phyloP scores from a whole-genome alignment of 108 stramenopile species.

The Schizochytrium sp. region DNA sequence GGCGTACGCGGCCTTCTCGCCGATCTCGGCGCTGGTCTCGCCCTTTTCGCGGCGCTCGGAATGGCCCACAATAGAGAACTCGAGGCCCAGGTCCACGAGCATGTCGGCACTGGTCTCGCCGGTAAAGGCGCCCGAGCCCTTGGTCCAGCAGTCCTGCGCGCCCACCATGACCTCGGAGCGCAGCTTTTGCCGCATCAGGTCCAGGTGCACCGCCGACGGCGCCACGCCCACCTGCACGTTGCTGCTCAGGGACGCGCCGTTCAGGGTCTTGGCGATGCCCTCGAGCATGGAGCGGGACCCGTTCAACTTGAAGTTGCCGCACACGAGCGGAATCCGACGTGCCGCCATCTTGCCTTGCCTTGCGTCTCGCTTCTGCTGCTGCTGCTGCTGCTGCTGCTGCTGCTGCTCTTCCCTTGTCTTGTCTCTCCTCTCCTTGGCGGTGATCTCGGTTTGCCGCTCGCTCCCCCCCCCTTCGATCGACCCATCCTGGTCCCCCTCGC shows the following conservation, averaged over 20 bases:
- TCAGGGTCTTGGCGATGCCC: constrained; percentile 36
- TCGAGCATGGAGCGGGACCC: neutral
- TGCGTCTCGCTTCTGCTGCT: neutral
- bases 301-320: constrained; percentile 14
- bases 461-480: neutral
- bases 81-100: constrained; percentile 85
- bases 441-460: neutral
- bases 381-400: neutral
- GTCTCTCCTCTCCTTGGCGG: neutral
- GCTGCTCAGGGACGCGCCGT: constrained; percentile 36
- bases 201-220: constrained; percentile 80
- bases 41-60: constrained; percentile 93
- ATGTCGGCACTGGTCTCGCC: constrained; percentile 95
- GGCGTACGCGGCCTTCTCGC: constrained; percentile 86
- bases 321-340: neutral
- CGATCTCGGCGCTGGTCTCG: constrained; percentile 77
- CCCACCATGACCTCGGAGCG: constrained; percentile 79
- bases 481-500: neutral
- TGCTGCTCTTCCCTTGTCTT: neutral
- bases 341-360: neutral
- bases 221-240: constrained; percentile 82
- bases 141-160: constrained; percentile 79
- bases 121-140: constrained; percentile 86
- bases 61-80: constrained; percentile 87
- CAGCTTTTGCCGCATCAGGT: constrained; percentile 62